Base-by-base conservation (phyloP, 208 protist genomes). In the Trypanosoma avium region DNA sequence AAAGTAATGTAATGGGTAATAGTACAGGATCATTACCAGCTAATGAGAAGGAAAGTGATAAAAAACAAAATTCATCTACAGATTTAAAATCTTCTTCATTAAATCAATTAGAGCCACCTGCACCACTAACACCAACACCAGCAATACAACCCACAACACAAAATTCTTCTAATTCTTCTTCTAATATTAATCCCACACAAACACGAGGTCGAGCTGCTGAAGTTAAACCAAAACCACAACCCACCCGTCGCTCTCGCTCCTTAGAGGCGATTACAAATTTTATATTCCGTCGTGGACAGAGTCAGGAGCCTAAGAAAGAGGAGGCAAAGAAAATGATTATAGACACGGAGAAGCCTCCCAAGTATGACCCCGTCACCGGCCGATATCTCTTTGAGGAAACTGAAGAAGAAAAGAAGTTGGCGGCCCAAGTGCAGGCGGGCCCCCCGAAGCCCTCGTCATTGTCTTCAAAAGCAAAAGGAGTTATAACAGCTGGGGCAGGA, bases 301-400 rank as follows among this genome's bases (percentile, higher is more conserved):
- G 67, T 36, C 35, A 57, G 36, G 67, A 63, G 13, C 4, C 57
- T 15, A 80, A 86, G 64, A 71, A 79, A 19, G 75, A 92, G n/a
- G 81, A 86, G 65, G 74, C 80, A 36, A 95, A 93, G 62, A 74
- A 77, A 48, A 95, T 95, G 90, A 92, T 93, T 53, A 72, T 95
- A 32, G 77, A 95, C 73, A 93, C 86, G 10, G 85, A 77, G 47
- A 84, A 82, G 58, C 74, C 81, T 19, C 90, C 90, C 4, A 68
- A 76, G 52, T 95, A 88, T 66, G 86, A 95, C 61, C 73, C 81
- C 3, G 75, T 70, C 15, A 90, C 81, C 0, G 84, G 84, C 21
- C 80, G 85, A 9, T 95, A 87, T 76, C 61, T 92, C 54, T 93
- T 95, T 73, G 73, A 74, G 32, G 70, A 92, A 71, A 89, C 82